phyloP scores from a whole-genome alignment of 192 early-diverging fungal species.

The Cetraspora pellucida region DNA sequence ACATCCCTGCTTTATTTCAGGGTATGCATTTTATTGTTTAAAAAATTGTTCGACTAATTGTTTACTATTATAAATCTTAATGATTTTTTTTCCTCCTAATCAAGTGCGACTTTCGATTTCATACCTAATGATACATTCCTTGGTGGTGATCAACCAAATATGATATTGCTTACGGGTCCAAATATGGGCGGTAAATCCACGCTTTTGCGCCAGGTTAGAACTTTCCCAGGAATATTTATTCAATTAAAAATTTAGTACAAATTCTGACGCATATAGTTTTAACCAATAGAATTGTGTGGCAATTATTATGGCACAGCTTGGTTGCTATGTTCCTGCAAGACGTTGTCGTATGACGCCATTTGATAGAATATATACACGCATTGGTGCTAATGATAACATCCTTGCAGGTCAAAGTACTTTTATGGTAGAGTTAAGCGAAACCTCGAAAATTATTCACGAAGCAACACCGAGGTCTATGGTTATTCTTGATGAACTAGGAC shows the following conservation, averaged over 20 bases:
- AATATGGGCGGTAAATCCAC: constrained; percentile 99
- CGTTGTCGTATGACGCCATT: constrained; percentile 75
- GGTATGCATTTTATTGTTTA: constrained; percentile 40
- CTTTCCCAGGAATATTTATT: neutral
- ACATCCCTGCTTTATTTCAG: constrained; percentile 89
- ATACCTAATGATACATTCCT: constrained; percentile 94
- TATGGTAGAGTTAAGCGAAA: constrained; percentile 95
- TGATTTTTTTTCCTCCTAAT: constrained; percentile 13
- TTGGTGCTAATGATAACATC: constrained; percentile 98
- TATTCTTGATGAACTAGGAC: constrained; percentile 96
- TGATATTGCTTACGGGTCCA: constrained; percentile 96
- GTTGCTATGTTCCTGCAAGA: constrained; percentile 90
- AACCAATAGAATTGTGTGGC: constrained; percentile 76
- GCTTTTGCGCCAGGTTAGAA: constrained; percentile 79
- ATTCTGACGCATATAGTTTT: neutral
- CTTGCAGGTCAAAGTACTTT: constrained; percentile 94
- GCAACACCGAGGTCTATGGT: constrained; percentile 90
- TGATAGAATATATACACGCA: constrained; percentile 95
- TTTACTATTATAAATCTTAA: constrained; percentile 6
- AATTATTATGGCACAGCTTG: constrained; percentile 94
- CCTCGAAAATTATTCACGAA: constrained; percentile 86
- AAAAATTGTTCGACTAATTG: neutral
- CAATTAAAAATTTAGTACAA: neutral
- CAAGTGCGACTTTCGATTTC: constrained; percentile 63
- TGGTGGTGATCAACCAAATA: constrained; percentile 63